Percentiles rank a stretch among this genome's conserved stretches.
Evolutionary conservation across 2,329 filamentous ascomycete species (phyloP).

Genomic region (Diaporthe humulicola): DNA sequence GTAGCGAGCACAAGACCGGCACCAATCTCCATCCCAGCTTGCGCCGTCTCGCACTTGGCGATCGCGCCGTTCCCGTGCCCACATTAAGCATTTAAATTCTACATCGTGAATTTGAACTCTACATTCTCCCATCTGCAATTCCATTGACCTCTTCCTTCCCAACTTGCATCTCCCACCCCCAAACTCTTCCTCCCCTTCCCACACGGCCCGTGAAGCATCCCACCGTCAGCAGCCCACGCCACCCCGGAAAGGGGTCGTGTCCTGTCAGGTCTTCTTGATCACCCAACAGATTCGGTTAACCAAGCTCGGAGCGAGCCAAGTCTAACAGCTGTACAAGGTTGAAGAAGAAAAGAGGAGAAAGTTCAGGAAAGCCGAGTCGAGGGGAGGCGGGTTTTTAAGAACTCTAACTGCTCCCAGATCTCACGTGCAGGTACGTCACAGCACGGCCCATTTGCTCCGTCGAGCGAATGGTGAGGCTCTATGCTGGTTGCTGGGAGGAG

Average conservation of each 20-base stretch:
- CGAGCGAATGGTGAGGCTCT: not conserved
- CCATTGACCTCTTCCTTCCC: not conserved
- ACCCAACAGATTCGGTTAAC: not conserved
- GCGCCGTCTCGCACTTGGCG: not conserved
- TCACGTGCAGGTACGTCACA: not conserved
- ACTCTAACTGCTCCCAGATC: not conserved
- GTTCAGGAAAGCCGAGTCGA: not conserved
- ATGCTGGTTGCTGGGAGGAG: not conserved
- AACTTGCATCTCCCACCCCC: no score
- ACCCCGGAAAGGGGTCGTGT: not conserved
- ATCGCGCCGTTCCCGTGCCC: not conserved
- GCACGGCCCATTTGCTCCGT: not conserved
- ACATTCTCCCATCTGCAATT: no score
- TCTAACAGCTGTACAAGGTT: not conserved
- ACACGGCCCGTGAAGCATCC: not conserved
- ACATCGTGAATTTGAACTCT: not conserved
- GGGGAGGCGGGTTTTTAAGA: not conserved
- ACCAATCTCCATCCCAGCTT: not conserved
- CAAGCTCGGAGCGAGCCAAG: not conserved
- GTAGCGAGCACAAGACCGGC: not conserved
- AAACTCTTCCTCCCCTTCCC: not conserved
- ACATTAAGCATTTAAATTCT: no score
- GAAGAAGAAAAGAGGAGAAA: not conserved
- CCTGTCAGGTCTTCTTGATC: slow-evolving; percentile 13
- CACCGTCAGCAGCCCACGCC: not conserved